Evolutionary conservation across 768 basidiomycete species (phyloP), one percentile per base, ranked within the genome.

Genomic region (Xerocomus potaroensis): DNA sequence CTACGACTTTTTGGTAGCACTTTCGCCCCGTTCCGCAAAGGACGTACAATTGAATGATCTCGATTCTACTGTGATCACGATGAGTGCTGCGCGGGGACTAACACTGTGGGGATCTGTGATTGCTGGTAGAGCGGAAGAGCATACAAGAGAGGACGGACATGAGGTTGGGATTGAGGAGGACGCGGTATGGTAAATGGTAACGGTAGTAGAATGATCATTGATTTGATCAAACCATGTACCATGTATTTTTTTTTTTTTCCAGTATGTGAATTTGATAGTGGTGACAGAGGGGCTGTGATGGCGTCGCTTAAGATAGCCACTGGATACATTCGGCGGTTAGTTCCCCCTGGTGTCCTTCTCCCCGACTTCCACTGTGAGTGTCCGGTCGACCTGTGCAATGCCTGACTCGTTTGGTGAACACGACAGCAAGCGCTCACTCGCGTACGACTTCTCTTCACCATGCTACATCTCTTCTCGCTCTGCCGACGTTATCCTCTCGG

Each of bases 401-500:
- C 59, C 72, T 56, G 69, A 56, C 53, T 71, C 60, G 54, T 65
- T 48, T 69, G 70, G 76, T 74, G 63, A 70, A 72, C 59, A 39
- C 55, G 51, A 32, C 46, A 40, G 44, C 48, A 46, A 47, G 47
- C 47, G 48, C 45, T 52, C 53, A 29, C 31, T 55, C 29, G 19
- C 18, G 11, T 27, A 41, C 48, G 41, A 50, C 43, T 43, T n/a
- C n/a, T n/a, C 21, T 77, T 79, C 80, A 44, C 87, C 89, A 3
- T 74, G 71, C 43, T 97, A 91, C 69, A 81, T 96, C 51, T 91
- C 87, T 22, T 67, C 81, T 12, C 80, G 82, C 54, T 91, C 90
- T 27, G 91, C 92, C 36, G 91, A 95, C 68, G 81, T 91, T 51
- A 86, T 96, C 60, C 82, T 97, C 43, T 91, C 89, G 49, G 93